A percentile compares a stretch with the other conserved stretches of the same genome.
Conservation (phyloP, 257 asterid genomes). For the Solanum dulcamara region DNA sequence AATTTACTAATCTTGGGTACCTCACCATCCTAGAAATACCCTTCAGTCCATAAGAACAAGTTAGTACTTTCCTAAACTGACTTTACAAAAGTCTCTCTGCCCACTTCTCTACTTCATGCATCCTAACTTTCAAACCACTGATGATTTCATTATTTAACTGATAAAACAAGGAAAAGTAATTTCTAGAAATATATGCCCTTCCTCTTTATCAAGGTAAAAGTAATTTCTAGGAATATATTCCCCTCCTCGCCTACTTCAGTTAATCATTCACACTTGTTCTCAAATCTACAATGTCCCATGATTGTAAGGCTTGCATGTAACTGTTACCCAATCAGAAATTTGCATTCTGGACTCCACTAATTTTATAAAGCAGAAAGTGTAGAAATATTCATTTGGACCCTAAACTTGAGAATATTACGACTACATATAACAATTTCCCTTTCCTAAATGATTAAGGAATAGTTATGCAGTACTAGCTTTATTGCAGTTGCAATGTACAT, state of each 20-base stretch:
- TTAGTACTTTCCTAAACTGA: background rate
- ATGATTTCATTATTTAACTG: background rate
- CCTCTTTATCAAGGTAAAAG: background rate
- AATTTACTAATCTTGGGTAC: background rate
- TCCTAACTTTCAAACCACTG: background rate
- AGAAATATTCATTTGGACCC: background rate
- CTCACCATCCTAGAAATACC: background rate
- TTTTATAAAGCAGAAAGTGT: background rate
- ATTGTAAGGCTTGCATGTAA: background rate
- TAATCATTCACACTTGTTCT: background rate
- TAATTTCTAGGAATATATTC: background rate
- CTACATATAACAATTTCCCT: background rate
- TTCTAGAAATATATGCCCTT: no score
- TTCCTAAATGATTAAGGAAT: background rate
- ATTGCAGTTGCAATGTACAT: background rate
- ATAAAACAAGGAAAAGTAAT: no score
- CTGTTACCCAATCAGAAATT: no score
- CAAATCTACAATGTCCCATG: background rate
- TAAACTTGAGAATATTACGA: background rate
- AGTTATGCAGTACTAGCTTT: background rate
- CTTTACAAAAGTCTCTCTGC: background rate
- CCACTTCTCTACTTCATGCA: background rate
- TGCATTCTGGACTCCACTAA: background rate
- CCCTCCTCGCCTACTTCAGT: background rate
- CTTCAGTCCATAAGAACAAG: background rate